phyloP scores from a whole-genome alignment of 2,329 filamentous ascomycete genomes.

The Sclerotinia glacialis region DNA sequence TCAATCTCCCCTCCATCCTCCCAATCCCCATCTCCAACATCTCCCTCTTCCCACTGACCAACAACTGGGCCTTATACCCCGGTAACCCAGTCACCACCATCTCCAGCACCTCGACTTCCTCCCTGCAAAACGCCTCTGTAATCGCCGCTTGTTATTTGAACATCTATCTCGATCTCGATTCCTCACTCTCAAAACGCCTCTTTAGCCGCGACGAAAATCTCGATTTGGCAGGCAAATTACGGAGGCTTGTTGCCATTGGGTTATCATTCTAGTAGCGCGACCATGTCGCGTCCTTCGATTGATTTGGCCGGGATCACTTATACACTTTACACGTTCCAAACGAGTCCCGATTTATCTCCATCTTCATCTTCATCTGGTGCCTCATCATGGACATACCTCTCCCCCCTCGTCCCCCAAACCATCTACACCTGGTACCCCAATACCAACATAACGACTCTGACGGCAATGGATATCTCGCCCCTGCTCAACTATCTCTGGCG shows the following conservation, averaged over 20 bases:
- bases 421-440: slow-evolving; percentile 13
- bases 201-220: neutral
- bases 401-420: neutral
- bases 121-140: neutral
- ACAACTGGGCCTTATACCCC: neutral
- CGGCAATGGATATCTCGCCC: neutral
- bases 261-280: neutral
- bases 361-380: neutral
- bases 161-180: slow-evolving; percentile 7
- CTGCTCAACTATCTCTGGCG: slow-evolving; percentile 12
- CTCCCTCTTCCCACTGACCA: neutral
- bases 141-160: slow-evolving; percentile 2
- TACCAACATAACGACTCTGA: neutral
- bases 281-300: neutral
- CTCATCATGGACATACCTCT: no score
- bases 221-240: slow-evolving; percentile 12
- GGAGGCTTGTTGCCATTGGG: neutral
- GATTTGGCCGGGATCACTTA: neutral
- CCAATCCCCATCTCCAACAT: neutral
- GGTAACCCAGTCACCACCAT: neutral
- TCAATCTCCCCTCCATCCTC: slow-evolving; percentile 5
- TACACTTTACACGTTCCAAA: neutral
- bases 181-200: neutral
- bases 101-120: neutral
- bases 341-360: accelerated